Base-by-base conservation (phyloP, 1,139 yeast genomes). In the Sugiyamaella japonica region DNA sequence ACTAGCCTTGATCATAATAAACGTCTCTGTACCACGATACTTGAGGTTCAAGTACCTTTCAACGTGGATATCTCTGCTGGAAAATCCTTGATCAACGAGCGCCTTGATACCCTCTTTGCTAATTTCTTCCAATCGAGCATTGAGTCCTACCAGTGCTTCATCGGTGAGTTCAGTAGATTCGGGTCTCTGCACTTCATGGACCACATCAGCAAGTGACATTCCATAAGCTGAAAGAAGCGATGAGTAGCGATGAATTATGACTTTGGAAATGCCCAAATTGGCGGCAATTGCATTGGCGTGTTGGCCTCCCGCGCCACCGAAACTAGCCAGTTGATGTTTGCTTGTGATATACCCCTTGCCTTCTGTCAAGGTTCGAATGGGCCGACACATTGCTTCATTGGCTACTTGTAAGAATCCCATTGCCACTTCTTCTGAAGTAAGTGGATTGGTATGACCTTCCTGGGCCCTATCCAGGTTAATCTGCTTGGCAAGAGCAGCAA, bases 21-120 rank as follows among this genome's bases (percentile, higher is more conserved):
- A 85, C 2, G 97, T 86, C 66, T 90, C 97, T 15, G 96, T 86
- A 6, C 97, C 97, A 58, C 83, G 82, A 68, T 88, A 91, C 64
- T 95, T 78, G 77, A 91, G 75, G 66, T 90, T 90, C 60, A 89
- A 73, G 62, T 80, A 87, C 32, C 80, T 79, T 63, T 89, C 95
- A 53, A 79, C 74, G 25, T 57, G 63, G 28, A 82, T 69, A 23
- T 70, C 67, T 3, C 64, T 58, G 20, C 67, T 68, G 1, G 66
- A 55, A 56, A 81, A 78, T 0, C 86, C 87, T 66, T 80, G 86
- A 2, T 64, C 62, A 2, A 57, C 53, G 20, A 83, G 72, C 45
- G 73, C 75, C 29, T 59, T 63, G 9, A 63, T 59, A 0, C 79
- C 77, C 36, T 69, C 70, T 9, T 56, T 48, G 28, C 66, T 66